phyloP scores from a whole-genome alignment of 257 asterid genomes.

The Coffea canephora region DNA sequence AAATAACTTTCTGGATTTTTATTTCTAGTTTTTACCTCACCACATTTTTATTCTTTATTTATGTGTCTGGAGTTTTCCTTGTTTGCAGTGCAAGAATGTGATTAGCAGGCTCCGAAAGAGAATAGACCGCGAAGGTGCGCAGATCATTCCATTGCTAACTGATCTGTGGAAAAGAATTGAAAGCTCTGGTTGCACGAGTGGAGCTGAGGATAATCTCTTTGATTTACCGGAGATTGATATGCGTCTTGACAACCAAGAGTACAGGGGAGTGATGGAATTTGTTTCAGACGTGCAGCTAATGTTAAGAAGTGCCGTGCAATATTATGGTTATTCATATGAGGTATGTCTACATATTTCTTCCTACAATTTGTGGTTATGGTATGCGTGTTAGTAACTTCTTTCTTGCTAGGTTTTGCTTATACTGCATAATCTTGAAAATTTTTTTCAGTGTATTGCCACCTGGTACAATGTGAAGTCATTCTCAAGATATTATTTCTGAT shows the following conservation, averaged over 20 bases:
- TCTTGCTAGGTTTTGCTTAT: background rate
- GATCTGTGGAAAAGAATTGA: conserved; percentile 90
- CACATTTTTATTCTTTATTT: conserved; percentile 4
- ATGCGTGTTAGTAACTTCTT: background rate
- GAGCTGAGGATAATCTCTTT: conserved; percentile 55
- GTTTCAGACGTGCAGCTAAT: conserved; percentile 87
- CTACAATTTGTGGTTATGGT: background rate
- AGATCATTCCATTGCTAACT: conserved; percentile 78
- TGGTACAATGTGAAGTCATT: background rate
- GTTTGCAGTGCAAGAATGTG: conserved; percentile 86
- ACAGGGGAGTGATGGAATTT: conserved; percentile 70
- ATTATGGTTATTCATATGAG: conserved; percentile 68
- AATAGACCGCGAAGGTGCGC: conserved; percentile 80
- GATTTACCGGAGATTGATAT: conserved; percentile 63
- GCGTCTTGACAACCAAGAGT: conserved; percentile 68
- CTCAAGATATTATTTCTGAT: background rate
- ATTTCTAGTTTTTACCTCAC: background rate
- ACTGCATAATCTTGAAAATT: background rate
- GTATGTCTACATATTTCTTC: conserved; percentile 31
- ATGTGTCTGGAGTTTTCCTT: conserved; percentile 7
- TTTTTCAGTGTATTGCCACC: background rate
- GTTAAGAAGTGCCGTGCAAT: conserved; percentile 74
- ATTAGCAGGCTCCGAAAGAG: conserved; percentile 81
- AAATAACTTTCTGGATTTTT: background rate
- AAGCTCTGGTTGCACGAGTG: conserved; percentile 46